Base-by-base conservation (phyloP, 108 stramenopile species). In the Cyclotella baltica region DNA sequence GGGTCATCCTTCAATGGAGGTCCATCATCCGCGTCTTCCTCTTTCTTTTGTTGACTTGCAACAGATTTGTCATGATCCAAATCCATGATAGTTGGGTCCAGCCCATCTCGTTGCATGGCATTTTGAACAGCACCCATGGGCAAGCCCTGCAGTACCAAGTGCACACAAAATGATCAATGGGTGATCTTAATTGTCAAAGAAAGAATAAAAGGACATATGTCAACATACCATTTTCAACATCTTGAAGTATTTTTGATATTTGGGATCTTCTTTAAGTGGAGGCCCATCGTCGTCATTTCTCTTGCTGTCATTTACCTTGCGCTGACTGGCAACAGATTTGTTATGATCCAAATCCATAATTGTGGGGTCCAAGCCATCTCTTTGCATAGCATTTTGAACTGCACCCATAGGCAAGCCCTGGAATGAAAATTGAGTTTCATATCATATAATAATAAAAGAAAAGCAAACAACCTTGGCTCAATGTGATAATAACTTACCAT, bases 171-270 rank as follows among this genome's bases (percentile, higher is more conserved):
- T n/a, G 1, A 43, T 6, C 2, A 48, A 48, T 6, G 4, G 2
- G n/a, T 6, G 47, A n/a, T n/a, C n/a, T 48, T n/a, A 6, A 48
- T 48, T 4, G 2, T 48, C 47, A n/a, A 2, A 48, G n/a, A 48
- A 48, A 23, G 22, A 56, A 56, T 2, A 10, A 8, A 8, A 18
- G 56, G 6, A 35, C 10, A 31, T 18, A 34, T 33, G 3, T 48
- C 2, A 10, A 56, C 62, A 64, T 62, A 81, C 80, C 78, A 91
- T 86, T 63, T 80, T 68, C 16, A 90, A 55, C 90, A 91, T 93
- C 53, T 87, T 56, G 22, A 56, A 91, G 61, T 91, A 93, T 62
- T 93, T 93, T 0, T 73, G 48, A 70, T 90, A 96, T 13, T 70
- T 57, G 22, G 81, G 75, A 67, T 83, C 74, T 23, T 83, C 74